These are phyloP conservation scores for Cronartium ribicola DNA, from an alignment of 1,284 basidiomycete species.

Conservation along the genomic window DNA sequence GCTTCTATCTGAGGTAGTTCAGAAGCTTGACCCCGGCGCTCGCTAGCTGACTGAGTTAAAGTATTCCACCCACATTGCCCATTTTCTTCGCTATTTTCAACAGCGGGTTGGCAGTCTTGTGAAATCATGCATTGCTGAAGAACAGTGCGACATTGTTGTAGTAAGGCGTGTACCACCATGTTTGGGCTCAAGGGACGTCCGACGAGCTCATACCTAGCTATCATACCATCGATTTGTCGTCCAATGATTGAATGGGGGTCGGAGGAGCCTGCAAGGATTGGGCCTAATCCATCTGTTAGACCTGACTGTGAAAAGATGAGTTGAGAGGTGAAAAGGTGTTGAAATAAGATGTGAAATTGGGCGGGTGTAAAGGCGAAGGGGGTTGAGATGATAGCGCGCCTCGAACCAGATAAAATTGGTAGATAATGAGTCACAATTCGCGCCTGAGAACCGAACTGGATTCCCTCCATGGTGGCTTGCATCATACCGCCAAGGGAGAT, in stretches of 20 bases:
- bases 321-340: conserved; percentile 5
- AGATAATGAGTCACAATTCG: conserved; percentile 36
- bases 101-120: conserved; percentile 1
- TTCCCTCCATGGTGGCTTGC: not conserved
- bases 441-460: conserved; percentile 12
- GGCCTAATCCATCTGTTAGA: not conserved
- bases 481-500: conserved; percentile 20
- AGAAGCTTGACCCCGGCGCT: conserved; percentile 7
- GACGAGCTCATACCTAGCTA: conserved; percentile 31
- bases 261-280: conserved; percentile 4
- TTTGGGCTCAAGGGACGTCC: conserved; percentile 17
- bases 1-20: not conserved
- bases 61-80: conserved; percentile 14
- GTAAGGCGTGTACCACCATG: conserved; percentile 22
- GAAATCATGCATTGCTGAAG: conserved; percentile 35
- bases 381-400: conserved; percentile 21
- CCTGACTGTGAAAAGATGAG: conserved; percentile 15
- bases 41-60: conserved; percentile 14
- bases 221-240: conserved; percentile 33
- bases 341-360: conserved; percentile 26
- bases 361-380: conserved; percentile 28
- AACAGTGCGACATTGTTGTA: conserved; percentile 25
- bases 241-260: conserved; percentile 18
- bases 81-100: not conserved
- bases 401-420: conserved; percentile 30